A percentile compares a stretch with the other conserved stretches of the same genome.
phyloP scores from a whole-genome alignment of 2,329 filamentous ascomycete genomes.

The Aspergillus hortae region DNA sequence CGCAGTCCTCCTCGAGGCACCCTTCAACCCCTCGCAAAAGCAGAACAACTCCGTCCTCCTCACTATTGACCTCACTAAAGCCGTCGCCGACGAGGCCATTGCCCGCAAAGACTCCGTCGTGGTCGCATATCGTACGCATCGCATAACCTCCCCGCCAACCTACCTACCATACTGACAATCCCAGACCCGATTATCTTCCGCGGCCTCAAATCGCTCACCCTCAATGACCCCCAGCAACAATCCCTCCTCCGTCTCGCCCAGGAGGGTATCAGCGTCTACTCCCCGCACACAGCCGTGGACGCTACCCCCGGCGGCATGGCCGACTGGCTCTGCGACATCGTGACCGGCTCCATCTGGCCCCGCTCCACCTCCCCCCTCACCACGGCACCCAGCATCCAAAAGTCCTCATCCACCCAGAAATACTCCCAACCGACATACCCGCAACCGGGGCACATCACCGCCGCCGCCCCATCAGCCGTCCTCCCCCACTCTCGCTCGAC shows the following conservation, averaged over 20 bases:
- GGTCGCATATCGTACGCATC: conserved; percentile 74
- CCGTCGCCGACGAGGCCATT: conserved; percentile 88
- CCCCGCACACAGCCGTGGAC: conserved; percentile 91
- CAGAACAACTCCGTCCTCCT: conserved; percentile 69
- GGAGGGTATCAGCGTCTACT: conserved; percentile 90
- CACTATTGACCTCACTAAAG: conserved; percentile 85
- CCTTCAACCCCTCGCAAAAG: conserved; percentile 54
- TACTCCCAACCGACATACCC: conserved; percentile 43
- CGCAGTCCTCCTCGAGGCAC: conserved; percentile 66
- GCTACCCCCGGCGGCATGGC: conserved; percentile 80
- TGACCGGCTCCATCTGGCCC: conserved; percentile 52
- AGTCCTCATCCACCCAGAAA: conserved; percentile 21
- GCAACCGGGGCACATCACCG: conserved; percentile 22
- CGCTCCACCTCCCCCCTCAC: not conserved
- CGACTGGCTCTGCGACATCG: conserved; percentile 88
- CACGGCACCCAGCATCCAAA: not conserved
- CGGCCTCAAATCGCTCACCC: conserved; percentile 81
- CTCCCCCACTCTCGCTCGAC: conserved; percentile 52
- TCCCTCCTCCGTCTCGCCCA: conserved; percentile 78
- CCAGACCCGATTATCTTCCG: conserved; percentile 95
- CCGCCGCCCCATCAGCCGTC: conserved; percentile 18
- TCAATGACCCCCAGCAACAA: conserved; percentile 79
- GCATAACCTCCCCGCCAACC: not conserved
- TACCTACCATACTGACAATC: conserved; percentile 1
- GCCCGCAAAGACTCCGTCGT: conserved; percentile 70